Evolutionary conservation across 768 basidiomycete genomes (phyloP), one percentile per base, ranked within the genome.

Genomic region (Tricholoma flavovirens): DNA sequence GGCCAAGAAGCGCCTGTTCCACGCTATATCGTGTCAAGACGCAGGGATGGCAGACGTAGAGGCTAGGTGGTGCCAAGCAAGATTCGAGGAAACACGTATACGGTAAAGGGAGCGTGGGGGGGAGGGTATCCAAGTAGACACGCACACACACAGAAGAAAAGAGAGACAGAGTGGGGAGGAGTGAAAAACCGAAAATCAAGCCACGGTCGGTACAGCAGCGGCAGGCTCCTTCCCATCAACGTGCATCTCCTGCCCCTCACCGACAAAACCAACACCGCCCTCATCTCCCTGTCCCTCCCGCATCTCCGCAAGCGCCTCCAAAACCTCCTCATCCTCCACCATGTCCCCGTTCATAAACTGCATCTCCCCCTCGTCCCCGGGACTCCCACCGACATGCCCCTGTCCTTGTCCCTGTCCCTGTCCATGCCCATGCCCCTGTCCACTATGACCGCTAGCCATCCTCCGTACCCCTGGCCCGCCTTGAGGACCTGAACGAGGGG

Each of bases 401-500:
- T 59, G 66, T 22, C 70, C 72, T 33, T 72, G 71, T 30, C 24
- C 24, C 24, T 26, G 24, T n/a, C n/a, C n/a, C n/a, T n/a, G n/a
- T n/a, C 69, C 76, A 38, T 73, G 60, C 7, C 70, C 73, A 51
- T 71, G 73, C 22, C 71, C 61, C n/a, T 73, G 67, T 54, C 76
- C 77, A 26, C 66, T 70, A 55, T 73, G 73, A 49, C 76, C 75
- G 48, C 73, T 73, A 0, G 56, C 53, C 1, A 38, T 51, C 36
- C 84, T 76, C 58, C 82, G 77, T 7, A 75, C 71, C 22, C 80
- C 78, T 3, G 75, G 73, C 1, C 77, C 84, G 54, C 88, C 88
- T 66, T 89, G 88, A 14, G 87, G 87, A 30, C 88, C 89, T 4
- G 88, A 87, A 50, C 91, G 82, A 9, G 92, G 93, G 32, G 92